phyloP scores from a whole-genome alignment of 2,329 filamentous ascomycete genomes.

The Apiospora marii region DNA sequence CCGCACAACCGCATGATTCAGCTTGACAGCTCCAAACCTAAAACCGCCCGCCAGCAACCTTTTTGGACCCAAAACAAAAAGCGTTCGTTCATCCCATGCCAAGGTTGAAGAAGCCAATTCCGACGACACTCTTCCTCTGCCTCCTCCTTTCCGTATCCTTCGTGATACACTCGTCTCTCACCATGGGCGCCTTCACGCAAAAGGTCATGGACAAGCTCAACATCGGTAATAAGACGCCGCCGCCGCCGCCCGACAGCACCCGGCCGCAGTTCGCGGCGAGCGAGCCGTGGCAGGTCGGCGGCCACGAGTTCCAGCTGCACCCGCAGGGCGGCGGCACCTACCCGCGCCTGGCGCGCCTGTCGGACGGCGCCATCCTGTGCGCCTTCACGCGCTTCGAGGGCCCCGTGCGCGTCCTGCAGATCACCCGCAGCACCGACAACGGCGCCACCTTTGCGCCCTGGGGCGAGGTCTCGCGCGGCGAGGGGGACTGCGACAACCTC shows the following conservation, averaged over 20 bases:
- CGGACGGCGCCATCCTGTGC: constrained; percentile 54
- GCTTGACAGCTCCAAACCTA: constrained; percentile 2
- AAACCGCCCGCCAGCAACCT: neutral
- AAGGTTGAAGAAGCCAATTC: constrained; percentile 7
- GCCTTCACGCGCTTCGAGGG: constrained; percentile 52
- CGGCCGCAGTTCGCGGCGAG: neutral
- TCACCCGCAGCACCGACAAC: constrained; percentile 54
- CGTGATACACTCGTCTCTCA: neutral
- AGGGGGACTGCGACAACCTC: constrained; percentile 55
- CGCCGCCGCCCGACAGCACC: constrained; percentile 12
- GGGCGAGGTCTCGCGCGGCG: constrained; percentile 52
- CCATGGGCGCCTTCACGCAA: constrained; percentile 24
- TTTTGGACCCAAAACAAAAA: neutral
- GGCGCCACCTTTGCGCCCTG: constrained; percentile 49
- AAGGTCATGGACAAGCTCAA: constrained; percentile 29
- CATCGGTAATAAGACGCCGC: constrained; percentile 24
- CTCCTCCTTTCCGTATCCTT: neutral
- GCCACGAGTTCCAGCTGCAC: constrained; percentile 51
- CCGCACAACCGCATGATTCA: neutral
- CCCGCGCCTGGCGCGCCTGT: constrained; percentile 53
- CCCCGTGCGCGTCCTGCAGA: constrained; percentile 47
- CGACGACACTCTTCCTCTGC: neutral
- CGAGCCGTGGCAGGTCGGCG: constrained; percentile 9
- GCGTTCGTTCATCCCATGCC: constrained; percentile 8
- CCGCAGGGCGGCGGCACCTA: constrained; percentile 51